Percentiles rank a stretch among this genome's conserved stretches.
Evolutionary conservation across 1,284 basidiomycete genomes (phyloP).

Genomic region (Pisolithus thermaeus): DNA sequence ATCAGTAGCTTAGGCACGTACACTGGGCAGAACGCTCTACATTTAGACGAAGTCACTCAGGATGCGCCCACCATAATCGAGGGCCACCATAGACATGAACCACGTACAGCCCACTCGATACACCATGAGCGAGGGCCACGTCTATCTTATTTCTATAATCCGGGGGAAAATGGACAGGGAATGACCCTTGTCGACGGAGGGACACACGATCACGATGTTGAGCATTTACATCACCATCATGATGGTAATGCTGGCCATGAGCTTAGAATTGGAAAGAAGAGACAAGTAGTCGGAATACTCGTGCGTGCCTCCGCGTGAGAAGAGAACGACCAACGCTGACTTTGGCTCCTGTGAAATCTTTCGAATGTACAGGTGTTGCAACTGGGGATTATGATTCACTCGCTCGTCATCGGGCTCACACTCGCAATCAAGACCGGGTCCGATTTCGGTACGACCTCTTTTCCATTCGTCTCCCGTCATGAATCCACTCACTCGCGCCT

Average conservation of each 20-base stretch:
- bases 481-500: background rate
- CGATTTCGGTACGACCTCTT: slow-evolving; percentile 55
- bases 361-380: slow-evolving; percentile 39
- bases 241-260: slow-evolving; percentile 9
- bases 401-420: slow-evolving; percentile 70
- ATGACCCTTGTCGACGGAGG: background rate
- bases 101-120: slow-evolving; percentile 27
- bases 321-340: background rate
- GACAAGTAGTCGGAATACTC: slow-evolving; percentile 61
- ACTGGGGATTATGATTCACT: slow-evolving; percentile 79
- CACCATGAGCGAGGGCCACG: slow-evolving; percentile 32
- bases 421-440: slow-evolving; percentile 59
- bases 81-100: slow-evolving; percentile 42
- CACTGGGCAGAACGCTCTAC: background rate
- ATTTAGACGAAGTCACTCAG: background rate
- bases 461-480: background rate
- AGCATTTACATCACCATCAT: background rate
- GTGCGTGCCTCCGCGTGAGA: slow-evolving; percentile 30
- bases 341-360: too few species aligned
- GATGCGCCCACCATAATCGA: slow-evolving; percentile 19
- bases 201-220: slow-evolving; percentile 1
- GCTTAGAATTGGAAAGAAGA: slow-evolving; percentile 40
- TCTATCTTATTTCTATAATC: slow-evolving; percentile 20
- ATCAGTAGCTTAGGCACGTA: too few species aligned
- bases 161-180: slow-evolving; percentile 7